These are phyloP conservation scores for Mortierella sp. DNA, from an alignment of 371 early-diverging fungal genomes.

Conservation along the genomic window DNA sequence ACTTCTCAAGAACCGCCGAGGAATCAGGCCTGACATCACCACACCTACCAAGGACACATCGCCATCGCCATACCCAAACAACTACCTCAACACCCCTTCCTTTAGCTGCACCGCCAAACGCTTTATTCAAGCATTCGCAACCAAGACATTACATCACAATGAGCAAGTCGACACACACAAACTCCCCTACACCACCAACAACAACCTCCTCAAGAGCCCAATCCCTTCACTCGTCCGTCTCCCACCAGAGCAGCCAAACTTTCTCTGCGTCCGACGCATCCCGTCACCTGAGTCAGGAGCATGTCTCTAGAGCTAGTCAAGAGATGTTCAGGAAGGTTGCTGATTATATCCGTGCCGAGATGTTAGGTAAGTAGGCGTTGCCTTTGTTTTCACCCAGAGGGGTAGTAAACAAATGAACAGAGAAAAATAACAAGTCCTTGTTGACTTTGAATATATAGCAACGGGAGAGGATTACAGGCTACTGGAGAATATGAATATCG, in stretches of 20 bases:
- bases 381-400: background rate
- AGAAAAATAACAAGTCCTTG: background rate
- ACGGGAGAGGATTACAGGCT: constrained; percentile 72
- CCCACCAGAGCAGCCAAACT: constrained; percentile 20
- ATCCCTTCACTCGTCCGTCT: constrained; percentile 30
- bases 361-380: constrained; percentile 60
- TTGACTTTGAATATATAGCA: constrained; percentile 40
- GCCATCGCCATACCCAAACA: background rate
- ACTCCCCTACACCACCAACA: constrained; percentile 13
- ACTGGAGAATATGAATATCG: constrained; percentile 71
- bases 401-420: no score
- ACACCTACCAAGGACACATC: no score
- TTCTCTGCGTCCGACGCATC: constrained; percentile 47
- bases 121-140: background rate
- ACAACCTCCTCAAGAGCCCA: constrained; percentile 25
- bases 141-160: background rate
- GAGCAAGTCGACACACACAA: background rate
- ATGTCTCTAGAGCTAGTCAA: constrained; percentile 67
- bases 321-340: constrained; percentile 69
- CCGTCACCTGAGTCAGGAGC: constrained; percentile 59
- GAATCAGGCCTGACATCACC: no score
- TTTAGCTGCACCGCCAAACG: background rate
- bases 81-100: background rate
- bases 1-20: no score
- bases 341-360: constrained; percentile 69